These are phyloP conservation scores for Mucor circinelloides DNA, from an alignment of 371 early-diverging fungal genomes.

Conservation along the genomic window DNA sequence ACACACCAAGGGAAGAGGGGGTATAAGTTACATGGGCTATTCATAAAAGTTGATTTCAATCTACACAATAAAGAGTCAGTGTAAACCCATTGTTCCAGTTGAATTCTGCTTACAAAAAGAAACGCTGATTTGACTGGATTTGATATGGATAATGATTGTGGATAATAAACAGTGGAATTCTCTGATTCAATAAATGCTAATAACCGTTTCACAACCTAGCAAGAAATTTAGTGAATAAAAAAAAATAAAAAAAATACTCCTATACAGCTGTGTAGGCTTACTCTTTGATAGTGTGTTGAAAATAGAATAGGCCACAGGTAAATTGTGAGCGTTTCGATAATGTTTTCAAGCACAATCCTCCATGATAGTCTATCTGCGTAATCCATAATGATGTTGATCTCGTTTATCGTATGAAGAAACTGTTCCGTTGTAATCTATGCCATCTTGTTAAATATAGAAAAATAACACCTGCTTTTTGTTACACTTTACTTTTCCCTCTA, in stretches of 20 bases:
- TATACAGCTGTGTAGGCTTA: constrained; percentile 8
- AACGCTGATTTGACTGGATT: constrained; percentile 52
- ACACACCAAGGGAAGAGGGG: background rate
- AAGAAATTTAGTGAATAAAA: background rate
- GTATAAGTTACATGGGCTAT: background rate
- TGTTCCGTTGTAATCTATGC: constrained; percentile 36
- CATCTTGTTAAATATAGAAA: background rate
- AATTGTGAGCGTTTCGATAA: constrained; percentile 48
- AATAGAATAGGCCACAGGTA: constrained; percentile 51
- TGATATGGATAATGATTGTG: constrained; percentile 38
- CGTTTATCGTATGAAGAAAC: constrained; percentile 40
- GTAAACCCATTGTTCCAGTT: background rate
- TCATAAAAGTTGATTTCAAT: constrained; percentile 34
- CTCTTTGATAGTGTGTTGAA: constrained; percentile 51
- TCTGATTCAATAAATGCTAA: constrained; percentile 44
- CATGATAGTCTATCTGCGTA: constrained; percentile 47
- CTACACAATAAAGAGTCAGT: constrained; percentile 9
- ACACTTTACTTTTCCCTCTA: constrained; percentile 42
- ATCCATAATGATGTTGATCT: constrained; percentile 41
- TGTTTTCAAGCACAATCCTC: constrained; percentile 44
- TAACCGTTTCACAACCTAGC: constrained; percentile 38
- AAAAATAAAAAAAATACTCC: background rate
- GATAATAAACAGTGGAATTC: constrained; percentile 40
- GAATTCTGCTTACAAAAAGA: constrained; percentile 44
- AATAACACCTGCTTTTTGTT: background rate